Evolutionary conservation across 106 monocot genomes (phyloP), one percentile per base, ranked within the genome.

Genomic region (Narthecium ossifragum): DNA sequence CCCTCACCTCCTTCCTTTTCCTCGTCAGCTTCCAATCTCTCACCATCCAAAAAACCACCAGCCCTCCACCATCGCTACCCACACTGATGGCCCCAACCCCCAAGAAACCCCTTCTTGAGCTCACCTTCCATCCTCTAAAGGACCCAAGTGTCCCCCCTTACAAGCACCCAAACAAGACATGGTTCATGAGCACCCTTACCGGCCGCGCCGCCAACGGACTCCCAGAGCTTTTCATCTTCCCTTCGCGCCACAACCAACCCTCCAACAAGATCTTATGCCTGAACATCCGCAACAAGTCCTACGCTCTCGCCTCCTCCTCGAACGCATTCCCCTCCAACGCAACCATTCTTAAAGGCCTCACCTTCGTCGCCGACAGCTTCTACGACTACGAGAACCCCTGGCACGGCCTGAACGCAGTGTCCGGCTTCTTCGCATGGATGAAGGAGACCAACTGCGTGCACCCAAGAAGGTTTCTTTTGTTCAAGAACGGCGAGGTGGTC

Each of bases 141-240:
- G 51, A 73, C 47, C 29, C 18, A 0, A 24, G 6, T 5, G 34
- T 55, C 10, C 45, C 73, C 3, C 34, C 56, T 7, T 49, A 57
- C 49, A 27, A 18, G 2, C 8, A 65, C 31, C 53, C 20, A 3
- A 57, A 51, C 59, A 38, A 50, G 57, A 73, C 73, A 23, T 73
- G 49, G 73, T 73, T 73, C 66, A 73, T 59, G 73, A 66, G 65
- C 58, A 38, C 59, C 34, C 65, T 73, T 23, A 38, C 22, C 12
- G 50, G 39, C 14, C 53, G 20, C 17, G 8, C 34, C 40, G 32
- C 4, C 22, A 25, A 51, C 17, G 58, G 58, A 46, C 32, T 58
- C 10, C 55, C 65, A 8, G 73, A 65, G 39, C 59, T 59, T 50
- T 25, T 73, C 51, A 15, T 65, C 59, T 51, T 73, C 23, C 65